Conservation (phyloP, 345 rosid species). For the Eucalyptus fibrosa region DNA sequence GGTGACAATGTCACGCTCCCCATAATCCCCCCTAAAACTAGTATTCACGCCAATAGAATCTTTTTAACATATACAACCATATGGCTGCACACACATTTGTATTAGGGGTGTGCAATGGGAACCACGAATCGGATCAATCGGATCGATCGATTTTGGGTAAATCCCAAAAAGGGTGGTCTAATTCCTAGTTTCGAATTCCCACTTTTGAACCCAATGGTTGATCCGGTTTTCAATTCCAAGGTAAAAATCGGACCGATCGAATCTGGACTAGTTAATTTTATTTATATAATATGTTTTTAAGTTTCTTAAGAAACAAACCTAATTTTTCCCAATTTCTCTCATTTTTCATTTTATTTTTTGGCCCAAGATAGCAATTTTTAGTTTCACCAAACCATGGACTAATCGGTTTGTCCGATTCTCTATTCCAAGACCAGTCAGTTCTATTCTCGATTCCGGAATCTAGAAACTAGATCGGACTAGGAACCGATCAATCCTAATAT, state of each 20-base stretch:
- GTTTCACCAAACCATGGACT: fast-evolving
- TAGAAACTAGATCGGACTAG: no score
- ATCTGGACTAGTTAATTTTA: fast-evolving
- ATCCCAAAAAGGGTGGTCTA: no score
- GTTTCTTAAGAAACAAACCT: no score
- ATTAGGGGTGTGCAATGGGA: fast-evolving
- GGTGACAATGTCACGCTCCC: background rate
- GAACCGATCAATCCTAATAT: no score
- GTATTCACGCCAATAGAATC: background rate
- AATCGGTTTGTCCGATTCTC: fast-evolving
- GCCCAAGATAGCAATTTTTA: fast-evolving
- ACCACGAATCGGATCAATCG: no score
- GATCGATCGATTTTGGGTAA: no score
- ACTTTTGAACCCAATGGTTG: fast-evolving
- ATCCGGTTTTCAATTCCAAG: fast-evolving
- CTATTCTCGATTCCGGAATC: no score
- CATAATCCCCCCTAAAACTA: no score
- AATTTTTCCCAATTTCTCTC: fast-evolving
- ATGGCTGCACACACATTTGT: fast-evolving
- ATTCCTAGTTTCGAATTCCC: no score
- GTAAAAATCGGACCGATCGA: fast-evolving
- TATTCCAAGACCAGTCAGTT: fast-evolving
- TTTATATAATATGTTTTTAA: no score
- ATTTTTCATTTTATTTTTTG: no score
- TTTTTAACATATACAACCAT: fast-evolving